Percentiles rank a stretch among this genome's conserved stretches.
These are phyloP conservation scores for Salvia rosmarinus DNA, from an alignment of 257 asterid species.

Conservation along the genomic window DNA sequence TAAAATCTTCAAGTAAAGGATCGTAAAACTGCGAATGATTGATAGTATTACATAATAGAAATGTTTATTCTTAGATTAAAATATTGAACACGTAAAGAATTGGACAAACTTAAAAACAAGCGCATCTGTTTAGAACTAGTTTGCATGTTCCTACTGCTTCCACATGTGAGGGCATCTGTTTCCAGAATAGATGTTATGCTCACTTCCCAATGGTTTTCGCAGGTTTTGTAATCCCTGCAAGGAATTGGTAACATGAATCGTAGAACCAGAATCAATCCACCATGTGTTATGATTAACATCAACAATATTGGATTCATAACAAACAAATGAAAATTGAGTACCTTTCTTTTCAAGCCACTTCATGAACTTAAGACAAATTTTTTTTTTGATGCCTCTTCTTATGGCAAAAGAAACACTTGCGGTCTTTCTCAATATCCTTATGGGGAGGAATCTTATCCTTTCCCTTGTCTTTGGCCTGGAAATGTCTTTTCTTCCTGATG, in stretches of 20 bases:
- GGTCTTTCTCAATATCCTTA: slow-evolving; percentile 2
- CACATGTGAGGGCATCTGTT: slow-evolving; percentile 23
- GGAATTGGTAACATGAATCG: not conserved
- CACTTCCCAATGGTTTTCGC: not conserved
- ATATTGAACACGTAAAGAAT: too few relatives aligned
- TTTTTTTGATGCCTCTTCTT: not conserved
- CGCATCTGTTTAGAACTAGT: not conserved
- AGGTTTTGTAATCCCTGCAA: slow-evolving; percentile 1
- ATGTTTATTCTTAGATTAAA: too few relatives aligned
- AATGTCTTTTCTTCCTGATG: too few relatives aligned
- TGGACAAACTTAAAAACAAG: too few relatives aligned
- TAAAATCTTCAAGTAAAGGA: too few relatives aligned
- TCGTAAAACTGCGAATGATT: too few relatives aligned
- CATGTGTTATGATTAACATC: slow-evolving; percentile 15
- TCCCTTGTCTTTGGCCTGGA: not conserved
- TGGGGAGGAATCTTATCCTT: not conserved
- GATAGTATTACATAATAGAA: too few relatives aligned
- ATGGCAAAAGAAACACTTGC: not conserved
- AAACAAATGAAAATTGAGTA: slow-evolving; percentile 10
- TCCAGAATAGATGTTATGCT: slow-evolving; percentile 9
- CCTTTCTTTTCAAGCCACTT: not conserved
- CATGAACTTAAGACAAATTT: not conserved
- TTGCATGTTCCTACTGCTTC: slow-evolving; percentile 8
- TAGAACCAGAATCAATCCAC: not conserved
- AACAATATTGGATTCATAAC: slow-evolving; percentile 20